These are phyloP conservation scores for Setomelanomma holmii DNA, from an alignment of 2,329 filamentous ascomycete species.

Conservation along the genomic window DNA sequence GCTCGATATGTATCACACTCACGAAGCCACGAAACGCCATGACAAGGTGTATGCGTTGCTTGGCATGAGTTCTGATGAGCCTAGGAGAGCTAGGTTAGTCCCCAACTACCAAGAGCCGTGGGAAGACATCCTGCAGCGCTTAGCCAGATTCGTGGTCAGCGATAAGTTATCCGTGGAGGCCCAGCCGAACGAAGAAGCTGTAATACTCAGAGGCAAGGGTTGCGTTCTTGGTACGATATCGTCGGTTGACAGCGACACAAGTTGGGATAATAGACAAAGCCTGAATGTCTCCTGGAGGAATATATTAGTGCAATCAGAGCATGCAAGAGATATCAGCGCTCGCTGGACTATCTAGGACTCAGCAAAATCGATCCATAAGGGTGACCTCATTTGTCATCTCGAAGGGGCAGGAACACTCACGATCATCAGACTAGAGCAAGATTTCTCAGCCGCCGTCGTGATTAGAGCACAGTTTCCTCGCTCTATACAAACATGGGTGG, in stretches of 20 bases:
- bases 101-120: conserved; percentile 21
- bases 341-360: conserved; percentile 10
- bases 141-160: conserved; percentile 14
- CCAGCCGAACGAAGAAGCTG: conserved; percentile 10
- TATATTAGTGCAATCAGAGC: too few relatives aligned
- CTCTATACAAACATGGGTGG: not conserved
- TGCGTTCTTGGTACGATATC: conserved; percentile 17
- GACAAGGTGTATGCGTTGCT: conserved; percentile 27
- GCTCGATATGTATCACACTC: conserved; percentile 22
- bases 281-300: conserved; percentile 1
- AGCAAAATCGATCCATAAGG: conserved; percentile 6
- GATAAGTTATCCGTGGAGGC: conserved; percentile 17
- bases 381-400: not conserved
- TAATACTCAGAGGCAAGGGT: conserved; percentile 14
- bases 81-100: conserved; percentile 5
- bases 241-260: not conserved
- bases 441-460: conserved; percentile 7
- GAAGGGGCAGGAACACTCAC: conserved; percentile 11
- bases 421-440: conserved; percentile 13
- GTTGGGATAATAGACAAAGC: conserved; percentile 3
- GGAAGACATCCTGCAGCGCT: conserved; percentile 16
- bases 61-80: conserved; percentile 23
- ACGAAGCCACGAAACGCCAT: conserved; percentile 15
- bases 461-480: not conserved
- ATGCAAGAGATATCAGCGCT: not conserved